phyloP scores from a whole-genome alignment of 2,329 filamentous ascomycete genomes.

The Aureobasidium pullulans region DNA sequence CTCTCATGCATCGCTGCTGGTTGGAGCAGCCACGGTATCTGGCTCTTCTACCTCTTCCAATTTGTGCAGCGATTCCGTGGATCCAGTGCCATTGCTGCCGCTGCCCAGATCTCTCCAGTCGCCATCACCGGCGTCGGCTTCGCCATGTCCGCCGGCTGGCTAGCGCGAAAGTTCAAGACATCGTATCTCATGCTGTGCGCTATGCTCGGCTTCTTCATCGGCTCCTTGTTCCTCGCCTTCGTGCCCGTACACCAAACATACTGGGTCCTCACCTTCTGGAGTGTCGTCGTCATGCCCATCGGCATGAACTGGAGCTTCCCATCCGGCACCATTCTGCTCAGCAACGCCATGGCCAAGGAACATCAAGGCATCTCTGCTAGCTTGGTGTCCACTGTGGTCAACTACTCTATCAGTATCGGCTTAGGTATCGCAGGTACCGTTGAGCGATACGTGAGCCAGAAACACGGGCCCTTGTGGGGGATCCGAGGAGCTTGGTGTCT shows the following conservation, averaged over 20 bases:
- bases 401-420: slow-evolving; percentile 22
- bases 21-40: slow-evolving; percentile 29
- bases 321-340: slow-evolving; percentile 52
- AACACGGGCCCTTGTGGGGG: slow-evolving; percentile 2
- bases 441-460: slow-evolving; percentile 30
- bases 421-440: slow-evolving; percentile 29
- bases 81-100: slow-evolving; percentile 5
- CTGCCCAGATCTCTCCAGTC: slow-evolving; percentile 32
- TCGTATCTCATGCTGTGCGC: slow-evolving; percentile 26
- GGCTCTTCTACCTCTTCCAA: slow-evolving; percentile 19
- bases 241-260: slow-evolving; percentile 49
- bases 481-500: slow-evolving; percentile 10
- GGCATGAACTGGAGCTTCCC: slow-evolving; percentile 61
- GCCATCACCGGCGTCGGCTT: slow-evolving; percentile 37
- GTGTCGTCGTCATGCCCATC: slow-evolving; percentile 50
- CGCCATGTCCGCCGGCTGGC: slow-evolving; percentile 29
- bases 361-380: slow-evolving; percentile 44
- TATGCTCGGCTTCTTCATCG: slow-evolving; percentile 32
- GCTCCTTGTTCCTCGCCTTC: slow-evolving; percentile 29
- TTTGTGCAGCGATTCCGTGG: slow-evolving; percentile 12
- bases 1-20: slow-evolving; percentile 25
- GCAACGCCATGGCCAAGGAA: slow-evolving; percentile 38
- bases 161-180: slow-evolving; percentile 17
- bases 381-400: slow-evolving; percentile 46
- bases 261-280: slow-evolving; percentile 54